Conservation (phyloP, 139 green algal genomes). For the Chlamydomonas eustigma region DNA sequence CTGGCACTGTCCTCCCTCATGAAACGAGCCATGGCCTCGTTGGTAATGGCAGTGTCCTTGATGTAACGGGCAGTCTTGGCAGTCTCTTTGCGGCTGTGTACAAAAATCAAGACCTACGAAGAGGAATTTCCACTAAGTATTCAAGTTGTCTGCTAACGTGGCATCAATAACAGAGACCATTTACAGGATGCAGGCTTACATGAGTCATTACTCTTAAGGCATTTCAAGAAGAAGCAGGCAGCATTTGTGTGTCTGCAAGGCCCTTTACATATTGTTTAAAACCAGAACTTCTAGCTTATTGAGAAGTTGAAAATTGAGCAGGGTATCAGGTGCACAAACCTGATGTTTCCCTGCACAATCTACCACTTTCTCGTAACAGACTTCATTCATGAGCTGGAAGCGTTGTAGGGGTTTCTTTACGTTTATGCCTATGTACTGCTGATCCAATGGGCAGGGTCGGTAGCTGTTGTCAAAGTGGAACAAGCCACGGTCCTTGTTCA, state of each 20-base stretch:
- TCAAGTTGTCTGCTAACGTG: too few species aligned
- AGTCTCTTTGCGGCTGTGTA: constrained; percentile 98
- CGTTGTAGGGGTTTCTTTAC: constrained; percentile 98
- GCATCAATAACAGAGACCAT: too few species aligned
- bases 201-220: too few species aligned
- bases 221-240: too few species aligned
- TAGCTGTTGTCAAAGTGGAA: constrained; percentile 98
- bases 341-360: constrained; percentile 89
- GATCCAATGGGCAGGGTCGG: constrained; percentile 88
- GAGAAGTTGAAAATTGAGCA: too few species aligned
- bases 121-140: too few species aligned
- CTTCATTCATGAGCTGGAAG: constrained; percentile 98
- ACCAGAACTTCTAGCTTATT: too few species aligned
- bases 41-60: constrained; percentile 71
- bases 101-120: constrained; percentile 90
- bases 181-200: too few species aligned
- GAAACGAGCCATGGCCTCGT: constrained; percentile 75
- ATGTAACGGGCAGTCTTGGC: constrained; percentile 92
- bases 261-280: too few species aligned
- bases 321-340: too few species aligned
- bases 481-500: constrained; percentile 85
- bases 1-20: constrained; percentile 73
- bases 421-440: constrained; percentile 95
- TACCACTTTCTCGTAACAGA: constrained; percentile 97
- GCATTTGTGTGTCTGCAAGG: too few species aligned